Conservation (phyloP, 2,329 filamentous ascomycete species). For the Cyphellophora europaea region DNA sequence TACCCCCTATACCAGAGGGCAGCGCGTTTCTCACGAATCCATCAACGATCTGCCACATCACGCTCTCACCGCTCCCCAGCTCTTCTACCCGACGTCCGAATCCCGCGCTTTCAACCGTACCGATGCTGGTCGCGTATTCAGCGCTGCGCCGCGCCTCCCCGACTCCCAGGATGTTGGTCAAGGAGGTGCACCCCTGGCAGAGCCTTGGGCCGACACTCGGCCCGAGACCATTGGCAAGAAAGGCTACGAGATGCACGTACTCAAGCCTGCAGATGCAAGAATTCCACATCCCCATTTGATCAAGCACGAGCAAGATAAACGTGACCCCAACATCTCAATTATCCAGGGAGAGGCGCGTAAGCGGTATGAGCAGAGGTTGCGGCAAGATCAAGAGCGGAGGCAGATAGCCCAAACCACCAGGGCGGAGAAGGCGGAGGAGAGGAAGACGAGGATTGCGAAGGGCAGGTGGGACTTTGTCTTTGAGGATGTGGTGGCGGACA, state of each 20-base stretch:
- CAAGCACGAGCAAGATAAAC: constrained; percentile 35
- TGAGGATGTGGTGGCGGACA: constrained; percentile 43
- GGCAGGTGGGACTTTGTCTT: constrained; percentile 53
- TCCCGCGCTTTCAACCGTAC: constrained; percentile 55
- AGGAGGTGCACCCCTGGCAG: constrained; percentile 13
- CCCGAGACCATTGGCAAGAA: constrained; percentile 34
- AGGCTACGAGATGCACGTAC: constrained; percentile 34
- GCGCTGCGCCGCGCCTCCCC: constrained; percentile 30
- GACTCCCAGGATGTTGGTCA: constrained; percentile 26
- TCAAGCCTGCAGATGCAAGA: constrained; percentile 53
- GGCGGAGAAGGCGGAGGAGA: constrained; percentile 28
- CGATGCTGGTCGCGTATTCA: constrained; percentile 56
- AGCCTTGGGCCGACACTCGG: constrained; percentile 21
- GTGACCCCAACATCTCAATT: constrained; percentile 22
- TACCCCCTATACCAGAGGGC: constrained; percentile 36
- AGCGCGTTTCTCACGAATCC: constrained; percentile 42
- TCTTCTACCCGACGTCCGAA: constrained; percentile 56
- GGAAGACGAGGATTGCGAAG: constrained; percentile 25
- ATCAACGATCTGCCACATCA: constrained; percentile 58
- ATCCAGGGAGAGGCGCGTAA: constrained; percentile 21
- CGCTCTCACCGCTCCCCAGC: constrained; percentile 42
- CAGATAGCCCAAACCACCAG: constrained; percentile 34
- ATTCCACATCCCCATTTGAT: constrained; percentile 56
- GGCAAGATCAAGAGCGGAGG: constrained; percentile 30
- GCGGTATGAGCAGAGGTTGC: constrained; percentile 36